Percentiles rank a stretch among this genome's conserved stretches.
These are phyloP conservation scores for Cercospora zeina DNA, from an alignment of 2,329 filamentous ascomycete genomes.

Conservation along the genomic window DNA sequence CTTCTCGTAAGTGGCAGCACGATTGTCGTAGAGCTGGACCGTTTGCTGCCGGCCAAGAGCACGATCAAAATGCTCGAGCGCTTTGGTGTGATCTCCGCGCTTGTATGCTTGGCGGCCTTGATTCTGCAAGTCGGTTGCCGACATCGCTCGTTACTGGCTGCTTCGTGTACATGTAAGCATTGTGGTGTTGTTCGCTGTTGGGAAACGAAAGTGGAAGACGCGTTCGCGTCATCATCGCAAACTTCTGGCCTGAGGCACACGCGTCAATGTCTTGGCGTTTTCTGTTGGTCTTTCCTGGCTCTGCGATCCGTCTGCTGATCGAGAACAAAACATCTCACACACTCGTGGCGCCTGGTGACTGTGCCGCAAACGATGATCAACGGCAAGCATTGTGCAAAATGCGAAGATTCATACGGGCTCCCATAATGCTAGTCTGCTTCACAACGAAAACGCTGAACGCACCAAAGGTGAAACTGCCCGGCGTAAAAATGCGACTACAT, in stretches of 20 bases:
- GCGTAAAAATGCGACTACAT: not conserved
- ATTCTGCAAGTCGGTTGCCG: constrained; percentile 14
- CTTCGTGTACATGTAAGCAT: no score
- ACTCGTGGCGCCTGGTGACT: no score
- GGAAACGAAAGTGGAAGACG: not conserved
- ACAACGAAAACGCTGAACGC: not conserved
- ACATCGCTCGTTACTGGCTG: not conserved
- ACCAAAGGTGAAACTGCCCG: not conserved
- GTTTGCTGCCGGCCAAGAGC: constrained; percentile 37
- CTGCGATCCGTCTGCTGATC: no score
- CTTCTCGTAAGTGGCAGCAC: constrained; percentile 58
- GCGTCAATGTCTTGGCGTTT: not conserved
- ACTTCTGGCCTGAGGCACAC: not conserved
- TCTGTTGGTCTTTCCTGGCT: not conserved
- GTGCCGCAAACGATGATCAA: not conserved
- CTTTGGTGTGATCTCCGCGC: constrained; percentile 46
- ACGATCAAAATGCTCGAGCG: constrained; percentile 42
- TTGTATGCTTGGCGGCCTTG: constrained; percentile 43
- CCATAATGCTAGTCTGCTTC: no score
- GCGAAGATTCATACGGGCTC: not conserved
- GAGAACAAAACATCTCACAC: no score
- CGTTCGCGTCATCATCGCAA: not conserved
- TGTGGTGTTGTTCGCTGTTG: not conserved
- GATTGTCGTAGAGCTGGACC: constrained; percentile 53
- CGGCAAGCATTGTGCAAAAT: not conserved